Evolutionary conservation across 805 yeast genomes (phyloP).

Genomic region (Yarrowia sp.): DNA sequence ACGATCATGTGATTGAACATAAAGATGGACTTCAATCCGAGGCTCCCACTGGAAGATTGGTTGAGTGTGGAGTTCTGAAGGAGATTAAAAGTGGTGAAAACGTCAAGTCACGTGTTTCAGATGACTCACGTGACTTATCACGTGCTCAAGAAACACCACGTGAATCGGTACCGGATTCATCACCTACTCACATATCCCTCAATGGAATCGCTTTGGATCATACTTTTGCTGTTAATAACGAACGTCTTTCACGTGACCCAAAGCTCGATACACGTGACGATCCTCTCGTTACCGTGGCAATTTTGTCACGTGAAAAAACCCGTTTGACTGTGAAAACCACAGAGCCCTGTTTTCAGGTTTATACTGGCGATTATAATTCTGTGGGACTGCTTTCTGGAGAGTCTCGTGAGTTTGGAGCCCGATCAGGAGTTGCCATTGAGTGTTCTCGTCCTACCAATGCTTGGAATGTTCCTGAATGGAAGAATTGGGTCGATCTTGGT

Average conservation of each 20-base stretch:
- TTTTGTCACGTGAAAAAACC: not conserved
- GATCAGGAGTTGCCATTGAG: slow-evolving; percentile 5
- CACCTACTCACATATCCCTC: not conserved
- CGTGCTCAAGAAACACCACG: not conserved
- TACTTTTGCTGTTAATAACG: not conserved
- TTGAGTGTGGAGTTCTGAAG: not conserved
- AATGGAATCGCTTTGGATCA: not conserved
- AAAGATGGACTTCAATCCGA: not conserved
- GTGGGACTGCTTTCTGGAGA: not conserved
- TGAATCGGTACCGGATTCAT: not conserved
- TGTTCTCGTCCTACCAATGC: slow-evolving; percentile 2
- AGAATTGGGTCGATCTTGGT: not conserved
- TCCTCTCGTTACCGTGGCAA: not conserved
- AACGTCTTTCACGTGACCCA: not conserved
- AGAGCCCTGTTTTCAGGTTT: slow-evolving; percentile 6
- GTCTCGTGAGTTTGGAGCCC: not conserved
- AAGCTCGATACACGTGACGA: not conserved
- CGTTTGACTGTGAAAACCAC: not conserved
- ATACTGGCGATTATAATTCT: not conserved
- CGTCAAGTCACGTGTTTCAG: too few species aligned
- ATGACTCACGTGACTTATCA: not conserved
- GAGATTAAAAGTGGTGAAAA: too few species aligned
- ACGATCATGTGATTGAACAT: not conserved
- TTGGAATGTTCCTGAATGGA: slow-evolving; percentile 2
- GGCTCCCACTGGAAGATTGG: not conserved